phyloP scores from a whole-genome alignment of 2,329 filamentous ascomycete genomes.

The Coniochaeta sp. region DNA sequence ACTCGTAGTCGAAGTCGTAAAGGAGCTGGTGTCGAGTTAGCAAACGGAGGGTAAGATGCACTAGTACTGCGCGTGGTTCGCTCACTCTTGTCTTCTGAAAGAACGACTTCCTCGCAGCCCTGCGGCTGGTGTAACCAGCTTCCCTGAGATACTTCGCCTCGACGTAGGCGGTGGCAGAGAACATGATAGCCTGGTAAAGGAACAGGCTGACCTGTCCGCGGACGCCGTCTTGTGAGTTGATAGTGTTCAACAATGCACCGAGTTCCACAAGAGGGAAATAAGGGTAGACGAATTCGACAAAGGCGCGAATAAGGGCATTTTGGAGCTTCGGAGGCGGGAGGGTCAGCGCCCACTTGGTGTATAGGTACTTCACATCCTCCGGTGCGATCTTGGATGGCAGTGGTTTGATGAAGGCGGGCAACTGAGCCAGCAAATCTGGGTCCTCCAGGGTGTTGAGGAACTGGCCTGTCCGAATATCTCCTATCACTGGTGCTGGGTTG shows the following conservation, averaged over 20 bases:
- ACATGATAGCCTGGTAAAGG: slow-evolving; percentile 92
- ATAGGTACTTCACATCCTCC: slow-evolving; percentile 78
- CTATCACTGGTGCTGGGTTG: slow-evolving; percentile 25
- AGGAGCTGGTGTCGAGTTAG: slow-evolving; percentile 60
- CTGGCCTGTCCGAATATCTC: slow-evolving; percentile 31
- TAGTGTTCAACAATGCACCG: slow-evolving; percentile 49
- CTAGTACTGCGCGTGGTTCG: slow-evolving; percentile 40
- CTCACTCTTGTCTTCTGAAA: slow-evolving; percentile 81
- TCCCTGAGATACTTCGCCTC: slow-evolving; percentile 69
- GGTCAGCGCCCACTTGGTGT: slow-evolving; percentile 75
- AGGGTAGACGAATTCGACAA: slow-evolving; percentile 84
- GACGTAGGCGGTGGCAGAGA: slow-evolving; percentile 81
- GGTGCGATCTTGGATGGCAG: slow-evolving; percentile 68
- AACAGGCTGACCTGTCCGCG: slow-evolving; percentile 73
- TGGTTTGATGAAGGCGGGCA: slow-evolving; percentile 68
- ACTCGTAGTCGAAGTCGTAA: slow-evolving; percentile 94
- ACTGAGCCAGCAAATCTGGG: slow-evolving; percentile 36
- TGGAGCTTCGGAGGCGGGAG: slow-evolving; percentile 66
- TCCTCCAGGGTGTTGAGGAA: slow-evolving; percentile 40
- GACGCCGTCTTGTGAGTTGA: slow-evolving; percentile 61
- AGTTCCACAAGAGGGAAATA: slow-evolving; percentile 85
- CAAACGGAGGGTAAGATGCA: slow-evolving; percentile 27
- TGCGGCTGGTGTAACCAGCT: slow-evolving; percentile 70
- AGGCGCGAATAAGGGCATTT: slow-evolving; percentile 73
- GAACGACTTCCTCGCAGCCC: slow-evolving; percentile 78